Conservation (phyloP, 2,329 filamentous ascomycete species). For the Ceratocystis papillata region DNA sequence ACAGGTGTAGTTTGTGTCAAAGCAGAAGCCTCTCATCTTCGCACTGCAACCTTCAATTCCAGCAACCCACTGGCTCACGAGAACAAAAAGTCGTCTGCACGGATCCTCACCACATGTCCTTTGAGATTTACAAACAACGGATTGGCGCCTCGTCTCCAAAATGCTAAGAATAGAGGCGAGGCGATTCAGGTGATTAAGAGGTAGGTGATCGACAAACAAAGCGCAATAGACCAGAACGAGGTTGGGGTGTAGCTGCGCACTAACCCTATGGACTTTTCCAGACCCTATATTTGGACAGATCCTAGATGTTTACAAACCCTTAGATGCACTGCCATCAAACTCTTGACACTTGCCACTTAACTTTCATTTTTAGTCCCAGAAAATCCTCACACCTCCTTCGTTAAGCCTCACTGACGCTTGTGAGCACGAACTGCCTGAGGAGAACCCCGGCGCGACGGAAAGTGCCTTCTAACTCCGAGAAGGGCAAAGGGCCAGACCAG, state of each 20-base stretch:
- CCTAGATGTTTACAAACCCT: too few species aligned
- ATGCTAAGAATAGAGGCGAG: too few species aligned
- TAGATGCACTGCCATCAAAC: too few species aligned
- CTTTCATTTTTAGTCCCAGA: too few species aligned
- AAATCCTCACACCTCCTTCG: too few species aligned
- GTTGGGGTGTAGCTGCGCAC: too few species aligned
- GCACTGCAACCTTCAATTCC: too few species aligned
- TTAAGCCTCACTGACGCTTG: background rate
- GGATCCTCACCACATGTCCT: background rate
- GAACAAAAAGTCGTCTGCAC: slow-evolving; percentile 1
- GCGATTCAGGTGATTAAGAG: background rate
- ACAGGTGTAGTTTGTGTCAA: background rate
- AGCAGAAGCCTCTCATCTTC: background rate
- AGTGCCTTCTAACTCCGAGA: background rate
- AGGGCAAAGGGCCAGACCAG: background rate
- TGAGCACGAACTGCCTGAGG: background rate
- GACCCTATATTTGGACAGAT: too few species aligned
- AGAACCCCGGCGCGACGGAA: background rate
- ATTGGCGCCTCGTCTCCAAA: too few species aligned
- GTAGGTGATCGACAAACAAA: background rate
- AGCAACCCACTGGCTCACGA: background rate
- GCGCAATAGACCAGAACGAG: too few species aligned
- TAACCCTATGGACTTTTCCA: too few species aligned
- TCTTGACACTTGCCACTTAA: too few species aligned
- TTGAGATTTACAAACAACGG: background rate